phyloP scores from a whole-genome alignment of 345 rosid genomes.

The Brassica incana region DNA sequence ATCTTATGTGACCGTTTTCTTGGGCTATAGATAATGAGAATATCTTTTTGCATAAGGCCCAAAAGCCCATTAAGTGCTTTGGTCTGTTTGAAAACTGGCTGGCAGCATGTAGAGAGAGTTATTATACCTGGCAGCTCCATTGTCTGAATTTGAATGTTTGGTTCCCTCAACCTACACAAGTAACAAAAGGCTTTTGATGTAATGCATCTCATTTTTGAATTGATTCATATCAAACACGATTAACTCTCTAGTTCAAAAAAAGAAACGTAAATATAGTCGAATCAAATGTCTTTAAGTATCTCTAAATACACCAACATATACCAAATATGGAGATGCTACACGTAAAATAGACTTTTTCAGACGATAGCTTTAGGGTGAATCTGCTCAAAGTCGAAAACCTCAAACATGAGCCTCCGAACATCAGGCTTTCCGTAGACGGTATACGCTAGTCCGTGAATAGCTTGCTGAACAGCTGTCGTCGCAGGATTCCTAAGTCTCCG shows the following conservation, averaged over 20 bases:
- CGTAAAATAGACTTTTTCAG: not conserved
- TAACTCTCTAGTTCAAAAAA: no score
- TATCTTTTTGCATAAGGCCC: not conserved
- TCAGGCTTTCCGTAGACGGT: conserved; percentile 84
- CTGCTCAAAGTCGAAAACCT: conserved; percentile 94
- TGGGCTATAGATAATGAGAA: not conserved
- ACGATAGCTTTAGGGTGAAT: conserved; percentile 73
- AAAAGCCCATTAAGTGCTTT: not conserved
- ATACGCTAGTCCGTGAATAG: conserved; percentile 87
- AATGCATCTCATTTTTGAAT: no score
- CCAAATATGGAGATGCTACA: no score
- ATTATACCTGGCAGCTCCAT: not conserved
- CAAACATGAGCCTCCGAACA: conserved; percentile 89
- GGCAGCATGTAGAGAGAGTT: no score
- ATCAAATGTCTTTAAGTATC: no score
- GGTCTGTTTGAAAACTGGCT: no score
- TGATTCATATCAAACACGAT: no score
- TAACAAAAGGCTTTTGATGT: no score
- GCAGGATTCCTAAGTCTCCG: conserved; percentile 79
- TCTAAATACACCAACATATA: no score
- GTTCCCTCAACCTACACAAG: no score
- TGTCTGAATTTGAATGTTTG: not conserved
- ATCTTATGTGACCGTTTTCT: not conserved
- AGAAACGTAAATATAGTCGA: no score
- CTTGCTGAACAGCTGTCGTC: conserved; percentile 85